Conservation (phyloP, 1,284 basidiomycete species). For the Cronartium ribicola region DNA sequence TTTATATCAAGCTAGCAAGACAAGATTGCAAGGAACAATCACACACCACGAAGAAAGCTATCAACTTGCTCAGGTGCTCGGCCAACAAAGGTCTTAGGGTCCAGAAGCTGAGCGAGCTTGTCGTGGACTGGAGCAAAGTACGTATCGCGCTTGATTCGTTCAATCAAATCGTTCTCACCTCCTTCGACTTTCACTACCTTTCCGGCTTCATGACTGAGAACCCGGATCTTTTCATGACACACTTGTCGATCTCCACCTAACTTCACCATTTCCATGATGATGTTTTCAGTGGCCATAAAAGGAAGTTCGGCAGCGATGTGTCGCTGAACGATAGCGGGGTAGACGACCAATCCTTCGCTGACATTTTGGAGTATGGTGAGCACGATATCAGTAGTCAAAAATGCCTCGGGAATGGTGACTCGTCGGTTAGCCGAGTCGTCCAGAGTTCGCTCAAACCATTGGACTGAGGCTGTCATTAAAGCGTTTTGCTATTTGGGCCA, state of each 20-base stretch:
- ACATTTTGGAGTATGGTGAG: slow-evolving; percentile 91
- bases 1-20: slow-evolving; percentile 46
- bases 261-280: slow-evolving; percentile 99
- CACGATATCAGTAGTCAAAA: slow-evolving; percentile 94
- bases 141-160: slow-evolving; percentile 66
- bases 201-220: slow-evolving; percentile 93
- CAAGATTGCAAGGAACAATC: slow-evolving; percentile 49
- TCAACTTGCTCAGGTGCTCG: slow-evolving; percentile 92
- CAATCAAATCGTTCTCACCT: slow-evolving; percentile 91
- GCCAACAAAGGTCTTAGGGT: slow-evolving; percentile 81
- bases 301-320: slow-evolving; percentile 91
- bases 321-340: slow-evolving; percentile 88
- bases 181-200: slow-evolving; percentile 93
- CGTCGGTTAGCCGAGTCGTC: slow-evolving; percentile 95
- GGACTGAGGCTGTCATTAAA: slow-evolving; percentile 81
- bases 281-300: slow-evolving; percentile 92
- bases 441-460: slow-evolving; percentile 94
- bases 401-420: slow-evolving; percentile 92
- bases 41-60: slow-evolving; percentile 50
- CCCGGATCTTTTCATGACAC: slow-evolving; percentile 92
- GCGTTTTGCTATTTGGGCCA: slow-evolving; percentile 74
- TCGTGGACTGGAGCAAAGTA: slow-evolving; percentile 61
- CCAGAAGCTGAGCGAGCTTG: slow-evolving; percentile 58
- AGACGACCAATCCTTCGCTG: slow-evolving; percentile 93
- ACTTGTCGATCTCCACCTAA: slow-evolving; percentile 89